Evolutionary conservation across 1,284 basidiomycete species (phyloP).

Genomic region (Apiotrichum veenhuisii): DNA sequence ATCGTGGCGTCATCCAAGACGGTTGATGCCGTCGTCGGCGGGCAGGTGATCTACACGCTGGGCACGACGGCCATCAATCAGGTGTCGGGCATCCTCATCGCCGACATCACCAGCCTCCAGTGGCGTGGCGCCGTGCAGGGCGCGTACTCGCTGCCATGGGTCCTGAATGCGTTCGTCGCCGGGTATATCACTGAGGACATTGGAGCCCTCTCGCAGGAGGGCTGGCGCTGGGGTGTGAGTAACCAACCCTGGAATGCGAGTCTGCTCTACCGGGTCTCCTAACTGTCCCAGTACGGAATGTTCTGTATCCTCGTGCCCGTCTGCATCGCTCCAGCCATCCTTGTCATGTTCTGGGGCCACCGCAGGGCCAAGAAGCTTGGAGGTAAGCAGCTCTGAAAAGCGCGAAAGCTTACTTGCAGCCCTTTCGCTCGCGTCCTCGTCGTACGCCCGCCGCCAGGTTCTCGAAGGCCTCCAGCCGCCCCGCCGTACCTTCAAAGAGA

Average conservation of each 20-base stretch:
- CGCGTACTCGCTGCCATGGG: slow-evolving; percentile 62
- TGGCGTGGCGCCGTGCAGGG: slow-evolving; percentile 71
- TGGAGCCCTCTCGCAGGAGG: slow-evolving; percentile 31
- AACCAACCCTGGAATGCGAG: slow-evolving; percentile 4
- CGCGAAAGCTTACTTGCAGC: slow-evolving; percentile 4
- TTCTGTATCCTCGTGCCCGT: slow-evolving; percentile 48
- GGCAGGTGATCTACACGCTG: slow-evolving; percentile 36
- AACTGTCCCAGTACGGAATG: slow-evolving; percentile 33
- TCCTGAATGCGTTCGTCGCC: slow-evolving; percentile 42
- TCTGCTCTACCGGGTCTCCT: slow-evolving; percentile 24
- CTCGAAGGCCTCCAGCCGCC: slow-evolving; percentile 9
- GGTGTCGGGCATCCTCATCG: slow-evolving; percentile 35
- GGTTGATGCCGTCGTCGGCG: slow-evolving; percentile 33
- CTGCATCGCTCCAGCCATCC: slow-evolving; percentile 21
- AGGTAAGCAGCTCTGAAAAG: slow-evolving; percentile 16
- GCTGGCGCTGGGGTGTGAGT: slow-evolving; percentile 66
- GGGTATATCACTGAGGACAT: slow-evolving; percentile 59
- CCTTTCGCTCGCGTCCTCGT: slow-evolving; percentile 27
- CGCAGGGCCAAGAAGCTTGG: slow-evolving; percentile 6
- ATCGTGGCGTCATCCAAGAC: slow-evolving; percentile 30
- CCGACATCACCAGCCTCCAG: slow-evolving; percentile 67
- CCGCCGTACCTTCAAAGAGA: slow-evolving; percentile 13
- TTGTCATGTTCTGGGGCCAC: slow-evolving; percentile 24
- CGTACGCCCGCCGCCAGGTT: slow-evolving; percentile 18
- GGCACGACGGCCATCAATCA: slow-evolving; percentile 34